Conservation (phyloP, 2,329 filamentous ascomycete species). For the Microcera coccophila region DNA sequence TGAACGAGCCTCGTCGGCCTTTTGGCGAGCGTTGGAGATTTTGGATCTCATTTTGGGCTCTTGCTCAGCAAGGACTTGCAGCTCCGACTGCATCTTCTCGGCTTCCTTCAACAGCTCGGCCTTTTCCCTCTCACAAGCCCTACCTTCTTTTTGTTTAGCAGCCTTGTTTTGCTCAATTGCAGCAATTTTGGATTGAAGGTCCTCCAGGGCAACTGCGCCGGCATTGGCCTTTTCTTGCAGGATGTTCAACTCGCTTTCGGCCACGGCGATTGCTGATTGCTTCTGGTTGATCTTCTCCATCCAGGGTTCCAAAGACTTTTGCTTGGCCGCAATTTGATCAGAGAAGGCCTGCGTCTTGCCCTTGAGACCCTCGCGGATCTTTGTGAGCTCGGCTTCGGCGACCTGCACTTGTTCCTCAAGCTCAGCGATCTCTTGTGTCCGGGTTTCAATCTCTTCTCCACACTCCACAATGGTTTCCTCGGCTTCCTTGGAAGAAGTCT, state of each 20-base stretch:
- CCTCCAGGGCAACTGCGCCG: slow-evolving; percentile 76
- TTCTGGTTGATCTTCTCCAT: slow-evolving; percentile 96
- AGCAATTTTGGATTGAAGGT: slow-evolving; percentile 74
- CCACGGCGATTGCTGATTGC: slow-evolving; percentile 87
- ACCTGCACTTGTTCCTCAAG: slow-evolving; percentile 72
- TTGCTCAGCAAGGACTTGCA: slow-evolving; percentile 67
- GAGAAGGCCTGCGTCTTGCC: slow-evolving; percentile 95
- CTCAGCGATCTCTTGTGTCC: slow-evolving; percentile 66
- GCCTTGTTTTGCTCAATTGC: slow-evolving; percentile 67
- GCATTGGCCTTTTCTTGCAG: slow-evolving; percentile 85
- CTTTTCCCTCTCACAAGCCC: slow-evolving; percentile 71
- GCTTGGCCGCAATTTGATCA: slow-evolving; percentile 85
- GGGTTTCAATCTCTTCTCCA: slow-evolving; percentile 70
- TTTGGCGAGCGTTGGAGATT: slow-evolving; percentile 85
- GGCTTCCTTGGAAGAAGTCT: slow-evolving; percentile 69
- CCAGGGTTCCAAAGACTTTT: slow-evolving; percentile 94
- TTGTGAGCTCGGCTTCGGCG: slow-evolving; percentile 77
- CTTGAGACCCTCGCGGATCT: slow-evolving; percentile 83
- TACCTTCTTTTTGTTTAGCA: slow-evolving; percentile 69
- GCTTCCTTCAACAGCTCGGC: slow-evolving; percentile 70
- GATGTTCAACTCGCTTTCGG: slow-evolving; percentile 90
- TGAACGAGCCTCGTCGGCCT: slow-evolving; percentile 90
- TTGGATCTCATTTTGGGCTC: slow-evolving; percentile 80
- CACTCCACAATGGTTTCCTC: slow-evolving; percentile 75
- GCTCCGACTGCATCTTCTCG: slow-evolving; percentile 65